Evolutionary conservation across 176 grass and related monocot genomes (phyloP).

Genomic region (Aechmea fasciata): DNA sequence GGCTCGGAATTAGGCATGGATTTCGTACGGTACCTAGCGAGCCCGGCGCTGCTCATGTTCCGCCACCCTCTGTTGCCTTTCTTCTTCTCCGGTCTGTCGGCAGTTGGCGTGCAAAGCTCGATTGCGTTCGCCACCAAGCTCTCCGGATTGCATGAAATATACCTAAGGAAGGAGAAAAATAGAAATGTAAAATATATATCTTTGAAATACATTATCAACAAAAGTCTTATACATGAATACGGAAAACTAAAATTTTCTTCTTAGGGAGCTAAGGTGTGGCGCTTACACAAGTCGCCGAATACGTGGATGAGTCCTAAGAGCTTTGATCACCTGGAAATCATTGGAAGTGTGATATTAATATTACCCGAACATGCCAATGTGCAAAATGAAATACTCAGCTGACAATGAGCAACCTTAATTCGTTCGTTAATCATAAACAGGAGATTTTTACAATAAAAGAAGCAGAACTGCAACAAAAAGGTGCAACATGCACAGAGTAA

Average conservation of each 20-base stretch:
- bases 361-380: neutral
- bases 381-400: too few species aligned
- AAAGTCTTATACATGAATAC: too few species aligned
- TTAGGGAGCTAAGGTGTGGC: neutral
- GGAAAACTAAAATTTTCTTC: too few species aligned
- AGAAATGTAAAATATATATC: neutral
- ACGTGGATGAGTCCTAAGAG: constrained; percentile 84
- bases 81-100: constrained; percentile 58
- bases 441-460: too few species aligned
- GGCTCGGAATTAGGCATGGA: constrained; percentile 85
- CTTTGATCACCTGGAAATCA: constrained; percentile 75
- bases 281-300: constrained; percentile 88
- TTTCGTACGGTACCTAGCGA: constrained; percentile 66
- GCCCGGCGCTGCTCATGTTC: constrained; percentile 61
- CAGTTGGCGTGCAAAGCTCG: constrained; percentile 82
- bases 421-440: too few species aligned
- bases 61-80: constrained; percentile 69
- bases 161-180: constrained; percentile 31
- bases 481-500: constrained; percentile 12
- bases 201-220: neutral
- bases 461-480: neutral
- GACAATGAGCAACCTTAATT: too few species aligned
- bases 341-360: constrained; percentile 10
- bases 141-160: constrained; percentile 96
- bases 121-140: constrained; percentile 83